phyloP scores from a whole-genome alignment of 164 flowering plant genomes.

The Magnolia kwangsiensis region DNA sequence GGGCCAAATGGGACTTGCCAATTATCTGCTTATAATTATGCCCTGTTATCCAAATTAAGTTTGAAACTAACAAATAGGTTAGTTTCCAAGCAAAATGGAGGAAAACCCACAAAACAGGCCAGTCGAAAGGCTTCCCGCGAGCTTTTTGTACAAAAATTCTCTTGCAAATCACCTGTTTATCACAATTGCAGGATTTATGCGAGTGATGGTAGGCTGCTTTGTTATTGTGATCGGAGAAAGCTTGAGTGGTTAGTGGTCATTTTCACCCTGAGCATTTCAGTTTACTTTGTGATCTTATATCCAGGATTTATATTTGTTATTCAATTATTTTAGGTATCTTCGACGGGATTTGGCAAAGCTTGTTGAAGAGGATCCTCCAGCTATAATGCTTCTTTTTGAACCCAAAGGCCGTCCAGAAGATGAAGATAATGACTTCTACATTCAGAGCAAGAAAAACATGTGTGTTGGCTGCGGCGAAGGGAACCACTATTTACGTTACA shows the following conservation, averaged over 20 bases:
- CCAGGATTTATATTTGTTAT: not conserved
- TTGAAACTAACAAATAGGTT: slow-evolving; percentile 30
- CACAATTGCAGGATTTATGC: slow-evolving; percentile 97
- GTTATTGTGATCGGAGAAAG: slow-evolving; percentile 92
- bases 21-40: slow-evolving; percentile 61
- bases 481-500: slow-evolving; percentile 84
- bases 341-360: slow-evolving; percentile 75
- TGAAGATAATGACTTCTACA: slow-evolving; percentile 89
- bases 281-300: not conserved
- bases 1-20: slow-evolving; percentile 68
- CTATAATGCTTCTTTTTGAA: slow-evolving; percentile 93
- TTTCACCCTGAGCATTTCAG: not conserved
- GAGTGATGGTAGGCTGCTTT: slow-evolving; percentile 87
- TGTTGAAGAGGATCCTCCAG: slow-evolving; percentile 80
- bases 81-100: slow-evolving; percentile 44
- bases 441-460: slow-evolving; percentile 92
- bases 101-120: slow-evolving; percentile 40
- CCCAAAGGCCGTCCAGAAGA: slow-evolving; percentile 99
- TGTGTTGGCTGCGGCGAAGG: slow-evolving; percentile 97
- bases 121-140: slow-evolving; percentile 65
- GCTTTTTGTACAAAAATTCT: slow-evolving; percentile 84
- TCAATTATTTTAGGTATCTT: slow-evolving; percentile 60
- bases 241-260: slow-evolving; percentile 77
- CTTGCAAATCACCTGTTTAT: slow-evolving; percentile 97
- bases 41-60: slow-evolving; percentile 45